Percentiles rank a stretch among this genome's conserved stretches.
Conservation (phyloP, 208 protist genomes). For the Wallacemonas sp. region DNA sequence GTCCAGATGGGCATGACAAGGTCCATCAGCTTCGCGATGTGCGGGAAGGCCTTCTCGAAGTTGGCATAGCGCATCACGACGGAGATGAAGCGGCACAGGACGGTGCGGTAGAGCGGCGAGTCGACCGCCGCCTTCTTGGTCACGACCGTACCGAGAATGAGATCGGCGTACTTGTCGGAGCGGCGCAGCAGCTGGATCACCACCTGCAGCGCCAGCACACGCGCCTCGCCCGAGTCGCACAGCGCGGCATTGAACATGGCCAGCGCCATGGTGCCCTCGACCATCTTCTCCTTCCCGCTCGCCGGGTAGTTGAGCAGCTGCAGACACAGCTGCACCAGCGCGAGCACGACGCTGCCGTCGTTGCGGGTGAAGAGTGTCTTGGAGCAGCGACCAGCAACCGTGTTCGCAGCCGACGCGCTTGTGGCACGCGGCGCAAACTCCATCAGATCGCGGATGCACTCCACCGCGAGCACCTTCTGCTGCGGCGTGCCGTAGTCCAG, state of each 20-base stretch:
- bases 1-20: constrained; percentile 76
- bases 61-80: constrained; percentile 83
- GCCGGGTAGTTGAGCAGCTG: constrained; percentile 81
- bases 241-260: constrained; percentile 90
- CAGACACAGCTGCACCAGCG: constrained; percentile 81
- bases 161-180: constrained; percentile 83
- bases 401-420: constrained; percentile 72
- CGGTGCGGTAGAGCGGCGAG: constrained; percentile 75
- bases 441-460: constrained; percentile 89
- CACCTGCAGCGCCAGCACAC: constrained; percentile 74
- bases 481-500: constrained; percentile 87
- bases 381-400: constrained; percentile 85
- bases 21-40: constrained; percentile 73
- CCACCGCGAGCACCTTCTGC: constrained; percentile 87
- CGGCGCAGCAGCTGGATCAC: constrained; percentile 76
- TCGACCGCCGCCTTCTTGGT: constrained; percentile 83
- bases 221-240: constrained; percentile 81
- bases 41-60: constrained; percentile 70
- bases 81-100: constrained; percentile 90
- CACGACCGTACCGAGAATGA: constrained; percentile 87
- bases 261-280: constrained; percentile 87
- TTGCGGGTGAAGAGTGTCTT: constrained; percentile 92
- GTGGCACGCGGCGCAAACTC: constrained; percentile 70
- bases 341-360: constrained; percentile 82
- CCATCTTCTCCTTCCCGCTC: constrained; percentile 90